Evolutionary conservation across 2,329 filamentous ascomycete genomes (phyloP), one percentile per base, ranked within the genome.

Genomic region (Microdochium bolleyi): DNA sequence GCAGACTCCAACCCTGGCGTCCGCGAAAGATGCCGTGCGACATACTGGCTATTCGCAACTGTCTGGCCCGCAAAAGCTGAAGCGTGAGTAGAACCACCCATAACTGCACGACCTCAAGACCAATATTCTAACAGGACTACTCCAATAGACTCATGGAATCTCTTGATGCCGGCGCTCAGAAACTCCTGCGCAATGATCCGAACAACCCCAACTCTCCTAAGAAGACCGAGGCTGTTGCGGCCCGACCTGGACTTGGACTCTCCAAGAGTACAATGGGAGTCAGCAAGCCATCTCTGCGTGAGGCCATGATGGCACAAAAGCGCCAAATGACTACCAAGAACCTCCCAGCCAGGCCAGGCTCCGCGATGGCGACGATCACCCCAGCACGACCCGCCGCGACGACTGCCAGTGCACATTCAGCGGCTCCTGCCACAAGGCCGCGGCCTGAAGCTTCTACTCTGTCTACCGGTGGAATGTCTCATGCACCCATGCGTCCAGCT

Each of bases 1-100:
- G 78, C 77, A 22, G 94, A 99, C 72, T 78, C 92, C 13, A 96
- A 97, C 63, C 91, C 92, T 8, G 88, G 86, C 27, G 92, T 97
- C 48, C 83, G 94, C 61, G 91, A 96, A 68, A 85, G 83, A 57
- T 92, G 88, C 77, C 83, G 94, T 60, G 80, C 83, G 37, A 89
- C 90, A 0, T 99, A 89, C 68, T 99, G 94, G 94, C 75, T 76
- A 0, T 96, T 92, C 66, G 82, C 84, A 54, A 75, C 74, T 32
- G 77, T 89, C 19, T 97, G 91, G 89, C 86, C 88, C 2, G 78
- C 84, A 21, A 84, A 80, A 64, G 91, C 90, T 38, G 86, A 92
- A 62, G 74, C 73, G 80, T 89, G 75, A 74, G 84, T 76, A 37
- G 10, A 48, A 34, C 30, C 11, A 19, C 44, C 11, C 8, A 48